phyloP scores from a whole-genome alignment of 2,329 filamentous ascomycete species.

The Epichloe aotearoae region DNA sequence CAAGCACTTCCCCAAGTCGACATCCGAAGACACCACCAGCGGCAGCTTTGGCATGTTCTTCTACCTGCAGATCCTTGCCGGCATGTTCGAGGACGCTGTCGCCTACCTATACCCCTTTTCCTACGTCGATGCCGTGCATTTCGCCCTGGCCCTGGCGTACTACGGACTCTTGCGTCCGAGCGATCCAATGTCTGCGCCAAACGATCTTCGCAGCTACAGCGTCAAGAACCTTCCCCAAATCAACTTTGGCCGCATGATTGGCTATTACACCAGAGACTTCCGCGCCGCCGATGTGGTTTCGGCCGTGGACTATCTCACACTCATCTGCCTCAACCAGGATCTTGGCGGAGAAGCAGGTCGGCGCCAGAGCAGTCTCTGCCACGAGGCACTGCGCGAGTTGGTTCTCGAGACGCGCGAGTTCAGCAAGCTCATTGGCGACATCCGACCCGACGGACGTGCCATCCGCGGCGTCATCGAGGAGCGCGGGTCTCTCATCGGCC shows the following conservation, averaged over 20 bases:
- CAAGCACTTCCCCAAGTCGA: slow-evolving; percentile 74
- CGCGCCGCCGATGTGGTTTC: slow-evolving; percentile 77
- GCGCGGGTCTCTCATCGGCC: slow-evolving; percentile 65
- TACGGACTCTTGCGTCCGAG: slow-evolving; percentile 83
- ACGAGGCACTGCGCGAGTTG: slow-evolving; percentile 84
- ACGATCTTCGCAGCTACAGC: slow-evolving; percentile 55
- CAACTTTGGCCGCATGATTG: slow-evolving; percentile 87
- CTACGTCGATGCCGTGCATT: slow-evolving; percentile 89
- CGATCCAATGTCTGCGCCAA: slow-evolving; percentile 61
- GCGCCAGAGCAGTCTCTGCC: slow-evolving; percentile 70
- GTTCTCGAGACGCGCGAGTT: slow-evolving; percentile 96
- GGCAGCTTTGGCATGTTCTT: slow-evolving; percentile 84
- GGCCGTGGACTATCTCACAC: slow-evolving; percentile 81
- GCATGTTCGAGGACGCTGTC: slow-evolving; percentile 88
- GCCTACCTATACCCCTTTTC: slow-evolving; percentile 85
- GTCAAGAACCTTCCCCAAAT: slow-evolving; percentile 65
- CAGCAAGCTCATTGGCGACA: slow-evolving; percentile 83
- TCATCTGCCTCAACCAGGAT: slow-evolving; percentile 88
- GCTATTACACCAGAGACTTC: slow-evolving; percentile 93
- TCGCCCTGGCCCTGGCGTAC: slow-evolving; percentile 76
- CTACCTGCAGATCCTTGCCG: slow-evolving; percentile 78
- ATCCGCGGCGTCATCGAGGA: slow-evolving; percentile 81
- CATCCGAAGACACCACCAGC: slow-evolving; percentile 58
- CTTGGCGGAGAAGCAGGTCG: slow-evolving; percentile 59
- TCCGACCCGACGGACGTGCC: slow-evolving; percentile 70